phyloP scores from a whole-genome alignment of 371 early-diverging fungal genomes.

The Mortierella sp. region DNA sequence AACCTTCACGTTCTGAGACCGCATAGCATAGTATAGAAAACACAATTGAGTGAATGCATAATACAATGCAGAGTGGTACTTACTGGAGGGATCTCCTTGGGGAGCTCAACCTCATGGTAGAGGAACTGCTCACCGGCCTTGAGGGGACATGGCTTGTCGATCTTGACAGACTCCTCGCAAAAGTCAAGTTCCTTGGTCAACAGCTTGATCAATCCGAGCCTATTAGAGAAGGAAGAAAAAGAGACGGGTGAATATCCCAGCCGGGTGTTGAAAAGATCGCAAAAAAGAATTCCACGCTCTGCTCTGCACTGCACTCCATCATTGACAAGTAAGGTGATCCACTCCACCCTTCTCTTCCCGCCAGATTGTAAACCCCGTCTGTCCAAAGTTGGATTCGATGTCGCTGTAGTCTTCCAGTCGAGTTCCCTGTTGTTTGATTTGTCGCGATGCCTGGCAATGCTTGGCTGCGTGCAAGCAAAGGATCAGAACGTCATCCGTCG shows the following conservation, averaged over 20 bases:
- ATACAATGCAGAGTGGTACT: constrained; percentile 15
- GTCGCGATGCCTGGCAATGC: background rate
- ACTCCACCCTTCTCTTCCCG: background rate
- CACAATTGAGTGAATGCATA: background rate
- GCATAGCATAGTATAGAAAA: background rate
- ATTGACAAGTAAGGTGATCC: background rate
- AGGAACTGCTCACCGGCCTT: constrained; percentile 62
- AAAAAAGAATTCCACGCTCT: background rate
- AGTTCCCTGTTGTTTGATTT: background rate
- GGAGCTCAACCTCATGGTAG: constrained; percentile 65
- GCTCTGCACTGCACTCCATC: background rate
- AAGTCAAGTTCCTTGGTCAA: constrained; percentile 64
- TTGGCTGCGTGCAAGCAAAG: background rate
- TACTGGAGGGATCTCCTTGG: constrained; percentile 67
- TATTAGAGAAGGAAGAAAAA: background rate
- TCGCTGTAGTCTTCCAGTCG: background rate
- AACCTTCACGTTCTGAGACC: background rate
- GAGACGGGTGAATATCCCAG: background rate
- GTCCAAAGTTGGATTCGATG: background rate
- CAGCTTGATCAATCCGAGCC: constrained; percentile 61
- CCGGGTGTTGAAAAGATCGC: background rate
- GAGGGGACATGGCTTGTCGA: constrained; percentile 72
- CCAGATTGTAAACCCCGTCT: constrained; percentile 9
- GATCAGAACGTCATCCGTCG: background rate
- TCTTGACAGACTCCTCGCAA: constrained; percentile 65